A percentile compares a stretch with the other conserved stretches of the same genome.
Evolutionary conservation across 2,329 filamentous ascomycete species (phyloP).

Genomic region (Trichoderma sp.): DNA sequence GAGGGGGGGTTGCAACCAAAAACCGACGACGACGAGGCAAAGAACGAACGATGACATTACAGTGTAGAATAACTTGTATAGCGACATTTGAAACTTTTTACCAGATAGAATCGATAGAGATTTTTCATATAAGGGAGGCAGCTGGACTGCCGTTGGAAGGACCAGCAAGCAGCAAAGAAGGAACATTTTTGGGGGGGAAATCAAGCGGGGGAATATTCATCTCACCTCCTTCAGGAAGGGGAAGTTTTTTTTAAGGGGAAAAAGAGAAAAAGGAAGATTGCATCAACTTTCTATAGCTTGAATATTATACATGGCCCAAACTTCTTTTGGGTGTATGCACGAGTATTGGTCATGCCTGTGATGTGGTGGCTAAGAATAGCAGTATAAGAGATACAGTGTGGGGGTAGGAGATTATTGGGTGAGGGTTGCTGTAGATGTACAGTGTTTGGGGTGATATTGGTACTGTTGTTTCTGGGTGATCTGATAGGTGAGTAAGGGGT

Average conservation of each 20-base stretch:
- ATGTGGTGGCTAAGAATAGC: constrained; percentile 5
- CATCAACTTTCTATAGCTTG: neutral
- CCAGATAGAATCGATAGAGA: constrained; percentile 10
- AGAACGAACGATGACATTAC: neutral
- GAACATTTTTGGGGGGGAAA: neutral
- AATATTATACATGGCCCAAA: neutral
- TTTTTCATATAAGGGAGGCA: neutral
- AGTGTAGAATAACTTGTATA: constrained; percentile 15
- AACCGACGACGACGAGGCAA: neutral
- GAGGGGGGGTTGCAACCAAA: neutral
- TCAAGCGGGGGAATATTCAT: neutral
- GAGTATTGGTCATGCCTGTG: neutral
- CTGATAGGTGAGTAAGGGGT: neutral
- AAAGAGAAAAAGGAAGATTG: neutral
- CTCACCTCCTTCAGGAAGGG: neutral
- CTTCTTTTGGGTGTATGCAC: neutral
- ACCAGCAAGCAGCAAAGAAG: neutral
- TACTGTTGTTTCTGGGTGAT: neutral
- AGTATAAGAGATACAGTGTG: neutral
- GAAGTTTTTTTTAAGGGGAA: neutral
- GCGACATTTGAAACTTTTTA: constrained; percentile 2
- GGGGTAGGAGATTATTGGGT: neutral
- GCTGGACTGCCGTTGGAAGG: constrained; percentile 17
- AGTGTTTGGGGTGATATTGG: neutral
- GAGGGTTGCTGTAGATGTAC: neutral